Base-by-base conservation (phyloP, 228 moss, liverwort and hornwort genomes). In the Sphagnum magellanicum region DNA sequence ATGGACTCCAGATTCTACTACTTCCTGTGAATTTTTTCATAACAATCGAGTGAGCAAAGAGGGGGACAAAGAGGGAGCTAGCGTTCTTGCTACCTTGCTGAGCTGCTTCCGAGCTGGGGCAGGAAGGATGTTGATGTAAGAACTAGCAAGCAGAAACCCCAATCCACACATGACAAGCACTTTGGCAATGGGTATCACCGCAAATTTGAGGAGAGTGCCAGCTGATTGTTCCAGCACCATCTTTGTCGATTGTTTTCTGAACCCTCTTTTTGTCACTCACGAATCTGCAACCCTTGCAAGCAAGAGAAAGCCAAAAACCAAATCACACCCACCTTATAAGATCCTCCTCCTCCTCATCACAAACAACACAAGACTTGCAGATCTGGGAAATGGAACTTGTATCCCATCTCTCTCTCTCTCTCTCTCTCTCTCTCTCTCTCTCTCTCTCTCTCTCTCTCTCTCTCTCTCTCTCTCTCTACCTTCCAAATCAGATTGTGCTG, bases 151-250 rank as follows among this genome's bases (percentile, higher is more conserved):
- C 17, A 86, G 63, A 16, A 87, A 75, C 16, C 94, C 94, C 61
- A 94, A 68, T 4, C 74, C 68, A 55, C 89, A 91, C 91, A 94
- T 94, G n/a, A 91, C 85, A 48, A 94, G 73, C 67, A 94, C 91
- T 73, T 94, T 94, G 52, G 82, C 89, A 14, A 94, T 91, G 0
- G 94, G 94, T 10, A 94, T 60, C 58, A 94, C 78, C 4, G 94
- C 85, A 66, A 86, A 94, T 73, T 79, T 75, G 49, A 94, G 70
- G 70, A 91, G 68, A 16, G 82, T 65, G 48, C 79, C 75, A 14
- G 72, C 51, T 75, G 87, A 79, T 1, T 55, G 55, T 12, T 55
- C 3, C 3, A 55, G 55, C 55, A 12, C 55, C 55, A 55, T 55
- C 8, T 8, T 8, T 55, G 12, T 12, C 55, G 12, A 12, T 55